Evolutionary conservation across 306 rosid genomes (phyloP), one percentile per base, ranked within the genome.

Genomic region (Albizia julibrissin): DNA sequence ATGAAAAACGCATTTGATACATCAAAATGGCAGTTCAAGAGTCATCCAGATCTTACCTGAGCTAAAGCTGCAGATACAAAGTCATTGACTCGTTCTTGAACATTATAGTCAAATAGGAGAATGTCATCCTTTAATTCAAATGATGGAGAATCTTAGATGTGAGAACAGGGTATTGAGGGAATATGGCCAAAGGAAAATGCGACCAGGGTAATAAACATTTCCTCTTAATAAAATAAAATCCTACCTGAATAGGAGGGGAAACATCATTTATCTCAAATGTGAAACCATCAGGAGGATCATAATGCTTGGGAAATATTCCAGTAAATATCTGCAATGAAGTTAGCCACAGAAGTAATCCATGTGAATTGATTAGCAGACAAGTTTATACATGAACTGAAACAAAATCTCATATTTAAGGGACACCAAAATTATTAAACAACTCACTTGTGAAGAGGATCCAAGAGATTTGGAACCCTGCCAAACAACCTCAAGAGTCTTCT

Each of bases 211-310:
- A 18, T 29, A 54, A 74, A 49, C 43, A 4, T 70, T 73, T 65
- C 49, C 37, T 68, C 67, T 50, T 19, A 6, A 66, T 68, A 26
- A 39, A 37, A 67, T 33, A 46, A 71, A 85, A 66, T 37, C 40
- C 29, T 44, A 87, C 90, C 86, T 89, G 92, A 75, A 89, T 87
- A 81, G 92, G 97, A 56, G 88, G 85, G 22, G 96, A 93, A 58
- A 88, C 94, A 64, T 91, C 97, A 77, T 93, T 90, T 80, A 93
- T 88, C 91, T 93, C 97, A 77, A 91, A 91, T 1, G 90, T 84
- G 79, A 93, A 91, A 73, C 97, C 96, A 89, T 91, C 96, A 34
- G 94, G 97, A 84, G 97, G 97, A 80, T 93, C 96, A 85, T 93
- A 91, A 82, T 93, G 95, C 85, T 89, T 85, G 27, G 96, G 93